Evolutionary conservation across 1,139 yeast species (phyloP).

Genomic region (Debaryomycetaceae sp.): DNA sequence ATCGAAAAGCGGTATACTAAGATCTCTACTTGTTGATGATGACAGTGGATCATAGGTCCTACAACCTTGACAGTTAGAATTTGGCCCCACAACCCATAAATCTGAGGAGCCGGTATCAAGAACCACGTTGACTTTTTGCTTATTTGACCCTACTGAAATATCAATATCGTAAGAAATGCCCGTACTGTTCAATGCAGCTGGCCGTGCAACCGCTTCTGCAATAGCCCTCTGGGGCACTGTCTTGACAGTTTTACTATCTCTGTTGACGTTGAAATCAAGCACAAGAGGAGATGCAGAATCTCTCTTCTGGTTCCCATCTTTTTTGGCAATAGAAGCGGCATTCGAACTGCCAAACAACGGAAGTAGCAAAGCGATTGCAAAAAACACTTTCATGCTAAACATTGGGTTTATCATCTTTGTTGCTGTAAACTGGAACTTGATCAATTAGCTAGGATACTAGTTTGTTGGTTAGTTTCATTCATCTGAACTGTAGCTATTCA

Average conservation of each 20-base stretch:
- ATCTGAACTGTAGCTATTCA: no score
- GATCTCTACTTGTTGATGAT: constrained; percentile 45
- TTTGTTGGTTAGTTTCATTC: no score
- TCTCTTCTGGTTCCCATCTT: background rate
- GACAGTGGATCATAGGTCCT: constrained; percentile 40
- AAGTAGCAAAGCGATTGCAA: background rate
- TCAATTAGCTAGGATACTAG: no score
- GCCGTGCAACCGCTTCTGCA: background rate
- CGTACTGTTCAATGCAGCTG: background rate
- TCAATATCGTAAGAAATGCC: background rate
- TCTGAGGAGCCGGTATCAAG: constrained; percentile 33
- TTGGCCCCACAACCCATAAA: constrained; percentile 17
- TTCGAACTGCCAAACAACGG: background rate
- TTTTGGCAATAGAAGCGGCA: background rate
- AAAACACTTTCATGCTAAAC: background rate
- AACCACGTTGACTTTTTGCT: constrained; percentile 15
- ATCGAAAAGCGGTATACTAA: constrained; percentile 47
- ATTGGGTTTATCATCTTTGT: background rate
- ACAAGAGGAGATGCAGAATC: background rate
- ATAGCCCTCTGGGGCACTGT: no score
- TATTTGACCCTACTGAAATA: constrained; percentile 15
- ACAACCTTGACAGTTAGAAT: background rate
- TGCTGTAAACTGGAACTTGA: no score
- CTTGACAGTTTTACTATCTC: no score
- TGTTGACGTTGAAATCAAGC: background rate